Base-by-base conservation (phyloP, 2,329 filamentous ascomycete genomes). In the Diplocarpon rosae region DNA sequence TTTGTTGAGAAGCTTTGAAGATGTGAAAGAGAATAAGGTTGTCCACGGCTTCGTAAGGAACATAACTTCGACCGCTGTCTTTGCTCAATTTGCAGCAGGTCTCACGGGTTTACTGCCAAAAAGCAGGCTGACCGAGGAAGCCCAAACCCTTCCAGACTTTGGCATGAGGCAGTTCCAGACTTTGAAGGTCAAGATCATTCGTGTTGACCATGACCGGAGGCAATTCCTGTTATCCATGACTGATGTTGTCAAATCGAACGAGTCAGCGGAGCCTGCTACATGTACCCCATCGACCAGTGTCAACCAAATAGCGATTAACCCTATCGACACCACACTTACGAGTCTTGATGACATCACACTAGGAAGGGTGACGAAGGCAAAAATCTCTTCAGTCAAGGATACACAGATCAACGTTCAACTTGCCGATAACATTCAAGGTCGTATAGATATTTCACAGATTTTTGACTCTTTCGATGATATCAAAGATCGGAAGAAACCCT, bases 351-450 rank as follows among this genome's bases (percentile, higher is more conserved):
- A 95, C 53, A 74, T 95, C 39, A 69, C 69, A 1, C 70, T 87
- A 27, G 90, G 90, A 42, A 82, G 74, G 52, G 62, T 83, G 37
- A 79, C 80, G 7, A 87, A 85, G 59, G 90, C 85, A 32, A 82
- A 75, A 55, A 76, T 98, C 36, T 75, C 76, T n/a, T 86, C 86
- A 0, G 69, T 95, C 59, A 95, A 94, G 64, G 81, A 82, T 39
- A 95, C 90, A 0, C 92, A 98, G 62, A 69, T 96, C 44, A 96
- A 96, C 54, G 87, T 98, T 5, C 78, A 85, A 53, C 72, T 96
- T 40, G 83, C 86, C 35, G 86, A 93, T 59, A 87, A 88, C 52
- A 72, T 94, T 8, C 85, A 93, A 61, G 92, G 90, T n/a, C 85
- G 92, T 14, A 80, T 98, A 48, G 90, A 95, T 59, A 77, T 92